Evolutionary conservation across 805 yeast species (phyloP), one percentile per base, ranked within the genome.

Genomic region (Ogataea naganishii): DNA sequence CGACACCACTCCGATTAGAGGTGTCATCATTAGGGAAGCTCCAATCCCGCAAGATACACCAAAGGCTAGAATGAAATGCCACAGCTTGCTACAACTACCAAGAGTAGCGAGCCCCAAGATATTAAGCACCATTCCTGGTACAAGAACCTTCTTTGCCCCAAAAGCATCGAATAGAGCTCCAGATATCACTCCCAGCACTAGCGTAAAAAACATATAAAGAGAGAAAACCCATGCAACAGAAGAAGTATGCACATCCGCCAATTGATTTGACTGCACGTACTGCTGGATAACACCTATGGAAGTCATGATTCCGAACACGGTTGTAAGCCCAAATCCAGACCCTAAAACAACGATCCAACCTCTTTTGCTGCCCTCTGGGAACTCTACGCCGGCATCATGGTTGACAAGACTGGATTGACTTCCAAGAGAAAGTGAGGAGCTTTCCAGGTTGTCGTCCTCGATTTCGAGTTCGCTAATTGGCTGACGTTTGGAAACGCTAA

Each of bases 201-300:
- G 69, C 2, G 70, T 58, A 11, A 75, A 47, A 24, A 74, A 69
- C 34, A 69, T 52, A 44, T 63, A 70, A 21, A 77, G 47, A 1
- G 84, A 75, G 40, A 78, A 78, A 20, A 78, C 67, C 85, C 85
- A 78, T 2, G 81, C 69, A 7, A 75, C 63, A 1, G 71, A 53
- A 2, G 78, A 63, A 4, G 73, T 60, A 4, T 59, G 46, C 5
- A 57, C 54, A 24, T 63, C 38, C 0, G 55, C 53, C 35, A 78
- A 53, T 46, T 76, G 82, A 46, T 78, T 66, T 9, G 53, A 56
- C 14, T 75, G 65, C 6, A 78, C 62, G 40, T 74, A 73, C 1
- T 77, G 64, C 50, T 77, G 78, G 23, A 78, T 61, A 4, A 74
- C 82, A 39, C 84, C 84, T 13, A 69, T 55, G 5, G 77, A 53